Evolutionary conservation across 805 yeast species (phyloP), one percentile per base, ranked within the genome.

Genomic region (Zygosaccharomyces bisporus): DNA sequence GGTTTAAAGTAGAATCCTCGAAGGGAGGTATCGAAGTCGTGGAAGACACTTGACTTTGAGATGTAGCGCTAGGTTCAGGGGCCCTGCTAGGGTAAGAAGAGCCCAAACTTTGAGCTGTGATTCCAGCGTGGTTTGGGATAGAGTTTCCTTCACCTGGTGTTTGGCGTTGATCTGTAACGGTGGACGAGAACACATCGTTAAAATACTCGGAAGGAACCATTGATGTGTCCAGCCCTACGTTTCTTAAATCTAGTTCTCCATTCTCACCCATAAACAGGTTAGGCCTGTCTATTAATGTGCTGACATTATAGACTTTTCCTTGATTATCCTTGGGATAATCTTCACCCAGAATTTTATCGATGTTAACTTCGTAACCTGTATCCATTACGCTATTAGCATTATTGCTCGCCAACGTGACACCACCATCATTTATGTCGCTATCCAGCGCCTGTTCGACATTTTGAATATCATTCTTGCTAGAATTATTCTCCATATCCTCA

Each of bases 281-380:
- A 12, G 65, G 61, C 33, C 53, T 60, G 43, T 62, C 67, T 35
- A 62, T 62, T 13, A 62, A 39, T 9, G 57, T 58, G 47, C 67
- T 62, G 2, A 62, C 61, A 35, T 55, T 57, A 33, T 44, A 50
- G 6, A 44, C 30, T 20, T 36, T 44, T 14, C 45, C 48, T 13
- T 39, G 38, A 16, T 23, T 32, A n/a, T 41, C 44, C 18, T 25
- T 37, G 19, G 40, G 12, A 33, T 44, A 47, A 19, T 44, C 39
- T n/a, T 42, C 44, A 4, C 35, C 44, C 24, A 47, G 34, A 17
- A 47, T 37, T 21, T 38, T 45, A 17, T 53, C 52, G 6, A 51
- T 37, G 25, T 41, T 49, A 6, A 53, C 44, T 3, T 43, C 55
- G 21, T 46, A 46, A 23, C 35, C 46, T 5, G 34, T 19, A n/a